Base-by-base conservation (phyloP, 1,284 basidiomycete species). In the Kwoniella shivajii region DNA sequence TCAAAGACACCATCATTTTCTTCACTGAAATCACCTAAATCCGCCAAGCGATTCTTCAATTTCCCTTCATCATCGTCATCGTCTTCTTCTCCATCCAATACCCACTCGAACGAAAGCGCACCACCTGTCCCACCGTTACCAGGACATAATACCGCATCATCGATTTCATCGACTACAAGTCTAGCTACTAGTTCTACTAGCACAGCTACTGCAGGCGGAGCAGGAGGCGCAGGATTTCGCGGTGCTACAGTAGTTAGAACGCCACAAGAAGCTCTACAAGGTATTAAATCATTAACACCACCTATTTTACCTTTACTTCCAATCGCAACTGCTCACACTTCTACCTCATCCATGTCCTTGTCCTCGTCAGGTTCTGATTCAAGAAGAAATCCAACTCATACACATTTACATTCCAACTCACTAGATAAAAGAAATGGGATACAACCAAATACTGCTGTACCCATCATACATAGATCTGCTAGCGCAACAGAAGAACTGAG, bases 241-340 rank as follows among this genome's bases (percentile, higher is more conserved):
- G 68, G 68, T 14, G 68, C 67, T 1, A 62, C 54, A 2, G 62
- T 68, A 11, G 68, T 71, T 7, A 53, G 62, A 43, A 71, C 66
- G 1, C 68, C 68, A 4, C 44, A 63, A 50, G 68, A 71, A 34
- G 68, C 66, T 27, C 60, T 60, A 10, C 48, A 39, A 39, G 59
- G 59, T 42, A 66, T 69, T 39, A 50, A 50, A 33, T 39, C 34
- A 20, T 29, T 54, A 18, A 51, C 39, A 24, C 50, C 45, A 22
- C 27, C 38, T 42, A 31, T 41, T n/a, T 14, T 43, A 20, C 39
- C 39, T 36, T 41, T 31, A 33, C 41, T 43, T 10, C 30, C 50
- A 22, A 43, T 33, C 22, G 31, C 41, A 24, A 14, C 42, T 26
- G 20, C 39, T 1, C 34, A 43, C 50, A 24, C 22, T 7, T 16